Evolutionary conservation across 441 rosid genomes (phyloP).

Genomic region (Corymbia calophylla): DNA sequence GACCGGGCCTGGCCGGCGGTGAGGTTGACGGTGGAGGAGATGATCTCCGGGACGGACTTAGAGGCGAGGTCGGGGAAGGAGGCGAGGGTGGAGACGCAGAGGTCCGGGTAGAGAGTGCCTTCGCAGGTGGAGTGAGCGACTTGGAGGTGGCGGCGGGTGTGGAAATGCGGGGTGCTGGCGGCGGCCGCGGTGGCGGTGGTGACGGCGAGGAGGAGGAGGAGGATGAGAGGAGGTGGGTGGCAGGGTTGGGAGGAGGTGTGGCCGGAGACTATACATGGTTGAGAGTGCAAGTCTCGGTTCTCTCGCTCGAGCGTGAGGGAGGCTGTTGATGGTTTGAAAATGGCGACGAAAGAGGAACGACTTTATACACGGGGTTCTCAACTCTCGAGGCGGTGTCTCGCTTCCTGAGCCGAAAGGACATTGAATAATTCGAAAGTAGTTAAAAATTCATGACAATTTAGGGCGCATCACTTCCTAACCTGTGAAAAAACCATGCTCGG

Average conservation of each 20-base stretch:
- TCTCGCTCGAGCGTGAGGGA: neutral
- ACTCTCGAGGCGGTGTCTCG: neutral
- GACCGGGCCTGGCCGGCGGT: conserved; percentile 38
- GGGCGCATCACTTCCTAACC: neutral
- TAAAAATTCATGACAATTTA: neutral
- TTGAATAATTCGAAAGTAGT: neutral
- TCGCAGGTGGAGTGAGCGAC: conserved; percentile 38
- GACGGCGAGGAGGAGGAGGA: neutral
- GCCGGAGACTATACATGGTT: neutral
- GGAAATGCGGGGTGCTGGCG: conserved; percentile 11
- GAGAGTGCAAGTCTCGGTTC: neutral
- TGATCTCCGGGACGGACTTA: conserved; percentile 35
- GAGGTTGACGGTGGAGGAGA: conserved; percentile 39
- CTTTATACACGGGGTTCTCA: neutral
- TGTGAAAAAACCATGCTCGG: too few species aligned
- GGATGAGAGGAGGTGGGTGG: neutral
- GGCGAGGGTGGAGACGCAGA: conserved; percentile 51
- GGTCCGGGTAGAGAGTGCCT: conserved; percentile 50
- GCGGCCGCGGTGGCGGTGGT: neutral
- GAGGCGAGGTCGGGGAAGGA: conserved; percentile 37
- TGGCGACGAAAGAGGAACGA: neutral
- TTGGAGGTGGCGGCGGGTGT: conserved; percentile 26
- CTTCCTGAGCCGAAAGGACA: neutral
- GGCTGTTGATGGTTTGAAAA: neutral
- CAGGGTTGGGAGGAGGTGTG: conserved; percentile 4